Evolutionary conservation across 2,329 filamentous ascomycete species (phyloP).

Genomic region (Cucurbitaria berberidis): DNA sequence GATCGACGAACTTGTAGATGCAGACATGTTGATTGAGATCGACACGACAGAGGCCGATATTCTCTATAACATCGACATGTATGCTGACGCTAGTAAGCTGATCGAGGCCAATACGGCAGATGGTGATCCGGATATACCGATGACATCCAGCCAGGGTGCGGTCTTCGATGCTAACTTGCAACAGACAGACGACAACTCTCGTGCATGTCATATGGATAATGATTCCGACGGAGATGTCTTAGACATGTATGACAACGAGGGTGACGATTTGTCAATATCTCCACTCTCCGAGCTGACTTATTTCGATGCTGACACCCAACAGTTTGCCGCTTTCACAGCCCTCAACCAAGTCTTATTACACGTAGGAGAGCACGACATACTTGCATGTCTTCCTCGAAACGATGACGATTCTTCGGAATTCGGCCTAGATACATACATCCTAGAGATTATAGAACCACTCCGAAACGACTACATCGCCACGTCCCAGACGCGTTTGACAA

Average conservation of each 20-base stretch:
- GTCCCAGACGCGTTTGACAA: not conserved
- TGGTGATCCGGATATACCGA: not conserved
- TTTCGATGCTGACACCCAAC: slow-evolving; percentile 7
- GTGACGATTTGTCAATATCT: not conserved
- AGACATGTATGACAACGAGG: slow-evolving; percentile 2
- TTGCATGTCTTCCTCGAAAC: not conserved
- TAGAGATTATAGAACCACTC: not conserved
- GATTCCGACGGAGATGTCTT: not conserved
- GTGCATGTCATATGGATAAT: not conserved
- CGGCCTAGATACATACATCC: not conserved
- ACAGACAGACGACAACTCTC: not conserved
- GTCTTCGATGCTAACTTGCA: not conserved
- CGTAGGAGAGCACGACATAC: not conserved
- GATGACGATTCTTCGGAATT: not conserved
- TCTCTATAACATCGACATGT: not conserved
- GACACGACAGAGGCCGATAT: not conserved
- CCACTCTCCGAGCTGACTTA: slow-evolving; percentile 1
- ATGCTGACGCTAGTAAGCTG: not conserved
- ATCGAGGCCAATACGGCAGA: not conserved
- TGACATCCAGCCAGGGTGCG: not conserved
- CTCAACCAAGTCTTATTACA: slow-evolving; percentile 6
- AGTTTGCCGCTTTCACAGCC: slow-evolving; percentile 8
- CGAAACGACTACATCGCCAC: not conserved
- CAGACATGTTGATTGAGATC: not conserved
- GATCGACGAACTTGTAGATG: not conserved